Evolutionary conservation across 208 protist species (phyloP).

Genomic region (Acanthamoeba sp.): DNA sequence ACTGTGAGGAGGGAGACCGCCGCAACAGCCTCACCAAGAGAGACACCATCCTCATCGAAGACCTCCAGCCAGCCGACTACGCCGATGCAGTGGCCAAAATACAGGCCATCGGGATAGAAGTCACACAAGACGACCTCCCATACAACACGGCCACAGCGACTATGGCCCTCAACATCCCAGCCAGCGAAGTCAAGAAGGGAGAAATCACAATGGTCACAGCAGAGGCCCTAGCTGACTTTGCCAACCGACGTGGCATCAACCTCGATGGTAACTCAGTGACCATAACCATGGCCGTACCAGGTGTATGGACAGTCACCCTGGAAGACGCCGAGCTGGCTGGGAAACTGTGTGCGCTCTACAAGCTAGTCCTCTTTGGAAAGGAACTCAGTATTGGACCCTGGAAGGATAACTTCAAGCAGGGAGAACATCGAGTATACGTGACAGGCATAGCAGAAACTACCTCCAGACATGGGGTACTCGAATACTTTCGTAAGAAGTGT

Average conservation of each 20-base stretch:
- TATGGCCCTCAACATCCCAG: background rate
- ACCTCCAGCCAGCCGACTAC: background rate
- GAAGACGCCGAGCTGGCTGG: background rate
- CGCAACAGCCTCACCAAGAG: background rate
- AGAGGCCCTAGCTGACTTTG: background rate
- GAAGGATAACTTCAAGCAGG: background rate
- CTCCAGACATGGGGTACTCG: background rate
- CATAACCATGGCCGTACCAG: background rate
- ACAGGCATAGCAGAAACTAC: background rate
- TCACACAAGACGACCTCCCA: background rate
- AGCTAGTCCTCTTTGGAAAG: background rate
- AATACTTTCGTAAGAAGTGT: background rate
- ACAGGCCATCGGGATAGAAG: background rate
- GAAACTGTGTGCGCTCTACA: background rate
- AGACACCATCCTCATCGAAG: background rate
- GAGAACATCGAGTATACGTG: background rate
- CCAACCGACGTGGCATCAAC: background rate
- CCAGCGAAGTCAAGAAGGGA: background rate
- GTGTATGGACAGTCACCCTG: background rate
- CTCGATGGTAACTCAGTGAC: background rate
- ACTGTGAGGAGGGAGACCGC: background rate
- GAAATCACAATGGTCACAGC: background rate
- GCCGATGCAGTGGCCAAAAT: background rate
- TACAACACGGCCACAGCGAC: background rate
- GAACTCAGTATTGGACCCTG: background rate